These are phyloP conservation scores for Cutaneotrichosporon mucoides DNA, from an alignment of 1,284 basidiomycete genomes.

Conservation along the genomic window DNA sequence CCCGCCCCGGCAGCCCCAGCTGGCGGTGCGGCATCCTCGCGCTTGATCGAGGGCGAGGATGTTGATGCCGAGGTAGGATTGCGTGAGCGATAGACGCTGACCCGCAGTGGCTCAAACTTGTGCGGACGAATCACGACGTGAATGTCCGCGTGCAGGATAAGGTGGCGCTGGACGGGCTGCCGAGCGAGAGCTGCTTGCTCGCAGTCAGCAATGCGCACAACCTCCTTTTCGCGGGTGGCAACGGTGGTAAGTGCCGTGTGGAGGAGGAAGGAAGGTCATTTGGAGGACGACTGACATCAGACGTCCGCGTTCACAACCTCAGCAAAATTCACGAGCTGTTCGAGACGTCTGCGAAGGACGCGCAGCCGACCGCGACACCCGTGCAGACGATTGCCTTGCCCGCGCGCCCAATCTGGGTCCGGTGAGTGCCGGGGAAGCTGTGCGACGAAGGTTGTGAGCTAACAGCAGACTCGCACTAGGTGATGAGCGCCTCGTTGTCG, in stretches of 20 bases:
- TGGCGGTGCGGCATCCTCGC: conserved; percentile 22
- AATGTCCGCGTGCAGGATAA: conserved; percentile 42
- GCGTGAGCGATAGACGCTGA: not conserved
- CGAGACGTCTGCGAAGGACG: conserved; percentile 32
- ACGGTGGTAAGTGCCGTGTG: conserved; percentile 12
- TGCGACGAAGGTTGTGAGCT: not conserved
- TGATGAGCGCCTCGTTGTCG: conserved; percentile 40
- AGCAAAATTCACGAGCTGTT: conserved; percentile 30
- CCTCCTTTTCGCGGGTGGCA: conserved; percentile 47
- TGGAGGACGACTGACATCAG: conserved; percentile 15
- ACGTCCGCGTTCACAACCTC: conserved; percentile 40
- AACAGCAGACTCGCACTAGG: conserved; percentile 35
- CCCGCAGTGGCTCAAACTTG: conserved; percentile 46
- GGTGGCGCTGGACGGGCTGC: conserved; percentile 38
- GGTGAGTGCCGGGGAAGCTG: conserved; percentile 21
- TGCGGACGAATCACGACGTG: conserved; percentile 48
- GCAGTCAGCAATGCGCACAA: conserved; percentile 46
- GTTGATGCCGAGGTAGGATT: conserved; percentile 38
- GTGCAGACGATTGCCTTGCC: conserved; percentile 28
- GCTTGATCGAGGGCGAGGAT: conserved; percentile 39
- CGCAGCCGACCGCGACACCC: conserved; percentile 23
- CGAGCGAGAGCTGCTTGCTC: conserved; percentile 46
- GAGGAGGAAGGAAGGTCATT: not conserved
- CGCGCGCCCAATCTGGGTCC: conserved; percentile 44
- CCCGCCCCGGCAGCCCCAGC: not conserved